A percentile compares a stretch with the other conserved stretches of the same genome.
These are phyloP conservation scores for Bruguiera sexangula DNA, from an alignment of 345 rosid genomes.

Conservation along the genomic window DNA sequence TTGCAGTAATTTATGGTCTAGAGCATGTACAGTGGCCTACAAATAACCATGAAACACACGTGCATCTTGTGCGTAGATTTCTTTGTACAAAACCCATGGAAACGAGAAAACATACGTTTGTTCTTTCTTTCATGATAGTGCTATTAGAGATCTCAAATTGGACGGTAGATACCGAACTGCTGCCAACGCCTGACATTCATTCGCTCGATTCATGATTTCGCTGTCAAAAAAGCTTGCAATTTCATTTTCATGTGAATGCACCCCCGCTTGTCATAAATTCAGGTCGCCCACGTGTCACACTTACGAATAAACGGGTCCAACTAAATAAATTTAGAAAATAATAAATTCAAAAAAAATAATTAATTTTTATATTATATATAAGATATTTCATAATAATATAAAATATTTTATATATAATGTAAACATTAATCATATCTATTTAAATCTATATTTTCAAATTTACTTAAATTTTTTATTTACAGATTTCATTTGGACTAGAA, in stretches of 20 bases:
- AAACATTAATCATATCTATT: too few species aligned
- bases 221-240: neutral
- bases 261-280: neutral
- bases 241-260: neutral
- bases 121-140: neutral
- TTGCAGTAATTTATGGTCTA: too few species aligned
- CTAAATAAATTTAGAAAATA: neutral
- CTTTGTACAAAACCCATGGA: too few species aligned
- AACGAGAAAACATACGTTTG: neutral
- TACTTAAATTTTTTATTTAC: too few species aligned
- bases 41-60: too few species aligned
- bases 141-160: neutral
- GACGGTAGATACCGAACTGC: neutral
- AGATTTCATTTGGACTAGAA: too few species aligned
- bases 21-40: too few species aligned
- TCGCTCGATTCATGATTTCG: neutral
- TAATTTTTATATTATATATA: too few species aligned
- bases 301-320: neutral
- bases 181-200: neutral
- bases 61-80: too few species aligned
- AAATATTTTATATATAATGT: too few species aligned
- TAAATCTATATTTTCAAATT: too few species aligned
- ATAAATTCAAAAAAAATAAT: neutral
- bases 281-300: slow-evolving; percentile 4
- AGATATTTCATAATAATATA: too few species aligned